Evolutionary conservation across 179 eudicot species (phyloP).

Genomic region (Nepenthes alata): DNA sequence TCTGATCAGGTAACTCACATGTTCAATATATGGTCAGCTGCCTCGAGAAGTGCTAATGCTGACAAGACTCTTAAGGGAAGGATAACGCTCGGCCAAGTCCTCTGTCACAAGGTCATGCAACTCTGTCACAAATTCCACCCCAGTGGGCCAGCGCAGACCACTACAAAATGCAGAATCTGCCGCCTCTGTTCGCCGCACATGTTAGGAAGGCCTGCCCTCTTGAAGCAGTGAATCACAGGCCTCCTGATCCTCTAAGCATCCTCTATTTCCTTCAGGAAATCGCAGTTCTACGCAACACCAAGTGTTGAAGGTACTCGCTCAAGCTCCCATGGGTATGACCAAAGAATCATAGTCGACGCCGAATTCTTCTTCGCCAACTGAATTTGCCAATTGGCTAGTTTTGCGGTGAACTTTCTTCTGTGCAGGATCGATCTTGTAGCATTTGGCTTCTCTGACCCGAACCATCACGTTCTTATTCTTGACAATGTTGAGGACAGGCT

Average conservation of each 20-base stretch:
- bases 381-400: conserved; percentile 21
- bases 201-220: conserved; percentile 61
- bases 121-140: conserved; percentile 75
- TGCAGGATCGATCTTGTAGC: conserved; percentile 47
- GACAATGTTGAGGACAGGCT: conserved; percentile 49
- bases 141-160: conserved; percentile 82
- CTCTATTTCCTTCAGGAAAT: conserved; percentile 76
- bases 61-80: conserved; percentile 37
- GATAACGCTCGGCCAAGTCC: conserved; percentile 51
- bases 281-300: conserved; percentile 62
- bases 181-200: conserved; percentile 47
- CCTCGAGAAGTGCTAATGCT: conserved; percentile 56
- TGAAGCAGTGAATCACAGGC: conserved; percentile 62
- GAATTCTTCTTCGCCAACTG: conserved; percentile 43
- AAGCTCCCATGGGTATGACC: conserved; percentile 65
- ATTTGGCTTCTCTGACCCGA: conserved; percentile 63
- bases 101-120: conserved; percentile 58
- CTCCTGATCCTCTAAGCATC: conserved; percentile 71
- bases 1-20: conserved; percentile 27
- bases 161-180: conserved; percentile 50
- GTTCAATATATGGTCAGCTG: conserved; percentile 54
- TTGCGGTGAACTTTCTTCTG: conserved; percentile 51
- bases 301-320: conserved; percentile 58
- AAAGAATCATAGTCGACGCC: conserved; percentile 57
- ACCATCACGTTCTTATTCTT: conserved; percentile 9